Evolutionary conservation across 2,329 filamentous ascomycete genomes (phyloP), one percentile per base, ranked within the genome.

Genomic region (Aspergillaceae sp.): DNA sequence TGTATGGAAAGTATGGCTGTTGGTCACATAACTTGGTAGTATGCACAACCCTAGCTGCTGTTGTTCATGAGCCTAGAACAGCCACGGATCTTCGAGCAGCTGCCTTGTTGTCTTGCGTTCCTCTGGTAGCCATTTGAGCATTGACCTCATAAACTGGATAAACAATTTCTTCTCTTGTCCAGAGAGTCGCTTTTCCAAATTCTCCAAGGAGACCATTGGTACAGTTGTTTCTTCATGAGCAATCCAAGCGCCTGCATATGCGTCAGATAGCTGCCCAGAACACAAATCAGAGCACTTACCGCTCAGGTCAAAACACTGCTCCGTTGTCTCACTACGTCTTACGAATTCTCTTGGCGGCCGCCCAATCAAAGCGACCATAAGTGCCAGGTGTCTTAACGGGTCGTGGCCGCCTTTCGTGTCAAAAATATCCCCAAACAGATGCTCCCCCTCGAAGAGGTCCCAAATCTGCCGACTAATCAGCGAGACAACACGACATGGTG

Each of bases 371-470:
- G 51, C 56, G 5, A 59, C 50, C 51, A 63, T 60, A 3, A 48
- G 50, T 4, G 61, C 56, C 0, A 62, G 42, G 41, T 64, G 59
- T 29, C 50, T 56, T 34, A 59, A 56, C 3, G 57, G 55, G 41
- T 60, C 55, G 40, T 63, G 52, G 28, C 48, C 27, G 4, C 51
- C 52, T 43, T 46, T 49, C 5, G 34, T 27, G 33, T 59, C 51
- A 36, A 60, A 53, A 29, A 56, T 54, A 40, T 56, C 58, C 11
- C 58, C 53, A 48, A 75, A 77, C 38, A 77, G 55, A 47, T 67
- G 65, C 1, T 57, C 48, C 7, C 70, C 67, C 58, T 76, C 69
- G 48, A 73, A 74, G 0, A 76, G 34, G 48, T 75, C 68, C 73
- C 72, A 76, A 5, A 72, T 63, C 72, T 74, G 40, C 29, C 41